Percentiles rank a stretch among this genome's conserved stretches.
Conservation (phyloP, 768 basidiomycete species). For the Infundibulicybe gibba region DNA sequence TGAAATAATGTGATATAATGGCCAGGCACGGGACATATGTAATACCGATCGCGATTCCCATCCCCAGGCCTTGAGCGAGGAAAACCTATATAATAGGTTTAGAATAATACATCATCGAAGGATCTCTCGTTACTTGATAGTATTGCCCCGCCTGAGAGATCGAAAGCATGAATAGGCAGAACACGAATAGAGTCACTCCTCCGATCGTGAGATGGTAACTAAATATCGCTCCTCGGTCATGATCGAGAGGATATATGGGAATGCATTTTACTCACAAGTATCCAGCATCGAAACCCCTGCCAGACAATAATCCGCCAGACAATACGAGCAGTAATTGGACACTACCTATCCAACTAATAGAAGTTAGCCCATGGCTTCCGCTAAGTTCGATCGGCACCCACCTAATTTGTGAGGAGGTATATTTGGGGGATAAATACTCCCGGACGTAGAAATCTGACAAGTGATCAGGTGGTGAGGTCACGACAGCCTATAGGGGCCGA, state of each 20-base stretch:
- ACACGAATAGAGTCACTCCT: conserved; percentile 23
- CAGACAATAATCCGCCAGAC: conserved; percentile 29
- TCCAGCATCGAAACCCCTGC: conserved; percentile 37
- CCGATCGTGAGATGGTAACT: conserved; percentile 24
- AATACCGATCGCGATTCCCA: conserved; percentile 28
- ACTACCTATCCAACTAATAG: conserved; percentile 24
- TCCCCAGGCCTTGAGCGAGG: conserved; percentile 6
- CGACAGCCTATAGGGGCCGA: no score
- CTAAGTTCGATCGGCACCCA: conserved; percentile 1
- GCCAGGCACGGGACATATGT: conserved; percentile 38
- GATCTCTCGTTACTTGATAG: background rate
- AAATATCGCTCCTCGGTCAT: background rate
- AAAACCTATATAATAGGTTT: background rate
- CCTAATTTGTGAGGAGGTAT: conserved; percentile 22
- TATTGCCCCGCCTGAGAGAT: background rate
- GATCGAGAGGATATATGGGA: background rate
- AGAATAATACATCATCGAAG: background rate
- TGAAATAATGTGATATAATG: conserved; percentile 43
- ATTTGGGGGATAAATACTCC: background rate
- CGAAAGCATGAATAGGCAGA: background rate
- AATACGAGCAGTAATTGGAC: conserved; percentile 35
- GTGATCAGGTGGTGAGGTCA: background rate
- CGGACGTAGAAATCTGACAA: background rate
- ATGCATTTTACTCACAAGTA: conserved; percentile 26
- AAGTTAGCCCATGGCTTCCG: background rate